phyloP scores from a whole-genome alignment of 768 basidiomycete genomes.

The Hirschioporus abietinus region DNA sequence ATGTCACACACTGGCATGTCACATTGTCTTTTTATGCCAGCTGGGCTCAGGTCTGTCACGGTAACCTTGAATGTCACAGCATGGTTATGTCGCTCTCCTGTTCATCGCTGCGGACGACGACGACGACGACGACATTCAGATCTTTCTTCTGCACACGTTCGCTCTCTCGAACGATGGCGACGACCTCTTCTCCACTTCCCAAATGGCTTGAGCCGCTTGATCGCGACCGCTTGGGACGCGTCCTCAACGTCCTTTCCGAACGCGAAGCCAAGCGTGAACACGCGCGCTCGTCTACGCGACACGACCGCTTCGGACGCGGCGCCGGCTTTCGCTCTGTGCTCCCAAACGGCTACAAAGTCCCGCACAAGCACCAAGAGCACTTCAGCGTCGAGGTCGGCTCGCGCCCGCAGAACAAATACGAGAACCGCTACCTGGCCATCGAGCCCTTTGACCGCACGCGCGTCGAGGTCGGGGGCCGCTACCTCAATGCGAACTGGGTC shows the following conservation, averaged over 20 bases:
- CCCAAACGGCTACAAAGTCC: constrained; percentile 8
- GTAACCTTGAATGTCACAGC: no score
- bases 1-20: no score
- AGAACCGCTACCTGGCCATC: constrained; percentile 72
- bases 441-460: constrained; percentile 80
- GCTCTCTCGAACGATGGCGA: background rate
- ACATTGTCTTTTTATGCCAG: no score
- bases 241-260: constrained; percentile 30
- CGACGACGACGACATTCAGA: background rate
- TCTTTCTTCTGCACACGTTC: background rate
- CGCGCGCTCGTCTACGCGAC: constrained; percentile 24
- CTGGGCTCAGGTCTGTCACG: no score
- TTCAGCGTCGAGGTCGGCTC: constrained; percentile 55
- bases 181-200: background rate
- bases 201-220: background rate
- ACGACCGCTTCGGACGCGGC: constrained; percentile 12
- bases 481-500: constrained; percentile 88
- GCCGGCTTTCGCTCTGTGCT: constrained; percentile 17
- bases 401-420: constrained; percentile 34
- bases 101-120: background rate
- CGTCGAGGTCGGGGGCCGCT: constrained; percentile 49
- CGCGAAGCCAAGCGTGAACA: constrained; percentile 33
- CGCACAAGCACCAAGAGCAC: constrained; percentile 29
- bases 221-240: constrained; percentile 22
- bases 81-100: background rate